phyloP scores from a whole-genome alignment of 768 basidiomycete genomes.

The Trametes meyenii region DNA sequence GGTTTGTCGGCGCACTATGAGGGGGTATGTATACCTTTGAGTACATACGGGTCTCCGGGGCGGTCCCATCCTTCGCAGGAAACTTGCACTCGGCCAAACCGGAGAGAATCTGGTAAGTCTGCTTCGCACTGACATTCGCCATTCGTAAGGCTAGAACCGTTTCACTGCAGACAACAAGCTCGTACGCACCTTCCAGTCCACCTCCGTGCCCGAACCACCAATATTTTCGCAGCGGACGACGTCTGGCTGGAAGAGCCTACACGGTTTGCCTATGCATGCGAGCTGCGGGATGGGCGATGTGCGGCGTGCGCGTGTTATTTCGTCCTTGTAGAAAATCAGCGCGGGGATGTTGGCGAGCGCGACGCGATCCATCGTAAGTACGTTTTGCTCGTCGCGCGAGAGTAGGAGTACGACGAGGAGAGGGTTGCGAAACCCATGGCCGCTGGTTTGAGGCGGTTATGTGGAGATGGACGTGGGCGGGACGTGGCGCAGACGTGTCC shows the following conservation, averaged over 20 bases:
- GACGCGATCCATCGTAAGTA: conserved; percentile 41
- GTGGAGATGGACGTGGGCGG: neutral
- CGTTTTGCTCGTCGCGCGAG: neutral
- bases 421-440: neutral
- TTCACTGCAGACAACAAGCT: too few species aligned
- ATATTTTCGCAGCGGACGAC: conserved; percentile 83
- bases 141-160: neutral
- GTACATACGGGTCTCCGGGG: conserved; percentile 80
- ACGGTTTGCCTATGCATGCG: conserved; percentile 77
- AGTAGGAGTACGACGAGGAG: neutral
- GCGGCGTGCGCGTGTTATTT: conserved; percentile 66
- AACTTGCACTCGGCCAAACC: conserved; percentile 85
- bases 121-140: conserved; percentile 71
- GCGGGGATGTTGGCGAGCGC: conserved; percentile 73
- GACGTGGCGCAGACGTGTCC: conserved; percentile 19
- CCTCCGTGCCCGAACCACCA: conserved; percentile 74
- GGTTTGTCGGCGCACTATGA: neutral
- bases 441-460: neutral
- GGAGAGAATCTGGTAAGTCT: conserved; percentile 79
- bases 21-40: conserved; percentile 62
- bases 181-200: conserved; percentile 84
- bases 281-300: conserved; percentile 76
- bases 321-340: conserved; percentile 76
- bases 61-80: conserved; percentile 90
- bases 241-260: conserved; percentile 76